Evolutionary conservation across 2,329 filamentous ascomycete genomes (phyloP).

Genomic region (Colletotrichum tabaci): DNA sequence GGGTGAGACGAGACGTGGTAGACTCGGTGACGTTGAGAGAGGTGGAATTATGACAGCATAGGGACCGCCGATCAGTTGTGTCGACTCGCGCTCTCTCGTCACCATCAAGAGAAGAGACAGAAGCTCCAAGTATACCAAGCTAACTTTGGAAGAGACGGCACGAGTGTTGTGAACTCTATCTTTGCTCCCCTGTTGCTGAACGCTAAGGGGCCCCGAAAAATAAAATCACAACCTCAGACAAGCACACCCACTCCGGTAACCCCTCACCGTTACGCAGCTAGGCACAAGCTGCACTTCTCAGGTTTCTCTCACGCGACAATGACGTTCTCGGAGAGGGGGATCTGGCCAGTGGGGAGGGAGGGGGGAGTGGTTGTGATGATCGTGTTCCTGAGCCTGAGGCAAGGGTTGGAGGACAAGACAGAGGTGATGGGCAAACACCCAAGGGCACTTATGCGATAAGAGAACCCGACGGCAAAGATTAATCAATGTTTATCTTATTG

Average conservation of each 20-base stretch:
- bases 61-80: slow-evolving; percentile 1
- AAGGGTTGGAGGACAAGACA: slow-evolving; percentile 1
- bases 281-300: slow-evolving; percentile 6
- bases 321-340: not conserved
- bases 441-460: not conserved
- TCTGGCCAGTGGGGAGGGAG: not conserved
- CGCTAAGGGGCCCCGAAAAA: slow-evolving; percentile 3
- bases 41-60: slow-evolving; percentile 6
- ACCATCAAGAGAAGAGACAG: not conserved
- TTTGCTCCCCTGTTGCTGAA: not conserved
- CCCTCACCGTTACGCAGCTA: not conserved
- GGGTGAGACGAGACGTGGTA: not conserved
- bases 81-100: slow-evolving; percentile 9
- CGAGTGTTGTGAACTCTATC: slow-evolving; percentile 16
- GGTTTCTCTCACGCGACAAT: not conserved
- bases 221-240: slow-evolving; percentile 18
- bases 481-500: too few species aligned
- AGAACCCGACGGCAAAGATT: not conserved
- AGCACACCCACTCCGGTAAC: slow-evolving; percentile 16
- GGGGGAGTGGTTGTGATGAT: too few species aligned
- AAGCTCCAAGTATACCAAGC: slow-evolving; percentile 7
- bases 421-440: too few species aligned
- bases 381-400: too few species aligned
- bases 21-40: slow-evolving; percentile 1
- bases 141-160: slow-evolving; percentile 19